phyloP scores from a whole-genome alignment of 345 rosid genomes.

The Pelargonium nanum region DNA sequence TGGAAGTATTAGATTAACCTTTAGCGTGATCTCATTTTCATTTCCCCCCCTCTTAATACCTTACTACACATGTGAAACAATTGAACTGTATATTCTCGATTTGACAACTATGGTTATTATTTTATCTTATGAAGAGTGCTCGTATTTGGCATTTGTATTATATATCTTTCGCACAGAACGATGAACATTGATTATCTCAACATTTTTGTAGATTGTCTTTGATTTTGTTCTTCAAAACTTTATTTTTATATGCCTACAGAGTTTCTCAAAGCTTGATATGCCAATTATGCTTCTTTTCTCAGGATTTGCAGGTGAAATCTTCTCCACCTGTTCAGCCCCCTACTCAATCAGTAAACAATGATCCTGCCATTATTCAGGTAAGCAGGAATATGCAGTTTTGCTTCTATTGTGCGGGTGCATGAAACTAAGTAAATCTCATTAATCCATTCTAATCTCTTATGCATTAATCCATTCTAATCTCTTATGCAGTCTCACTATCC shows the following conservation, averaged over 20 bases:
- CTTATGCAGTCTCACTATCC: slow-evolving; percentile 80
- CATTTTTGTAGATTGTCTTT: background rate
- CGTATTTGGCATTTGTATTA: background rate
- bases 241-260: background rate
- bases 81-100: background rate
- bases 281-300: slow-evolving; percentile 9
- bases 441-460: slow-evolving; percentile 6
- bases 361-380: slow-evolving; percentile 95
- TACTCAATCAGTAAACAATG: slow-evolving; percentile 59
- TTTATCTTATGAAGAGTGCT: background rate
- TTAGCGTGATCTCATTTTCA: too few relatives aligned
- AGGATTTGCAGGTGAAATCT: slow-evolving; percentile 95
- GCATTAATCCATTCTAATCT: background rate
- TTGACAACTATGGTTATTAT: background rate
- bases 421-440: slow-evolving; percentile 7
- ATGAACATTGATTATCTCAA: background rate
- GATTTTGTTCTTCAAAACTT: too few relatives aligned
- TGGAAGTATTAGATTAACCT: too few relatives aligned
- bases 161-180: background rate
- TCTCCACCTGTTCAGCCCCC: slow-evolving; percentile 66
- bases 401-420: slow-evolving; percentile 2
- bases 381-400: background rate
- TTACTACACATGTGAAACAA: too few relatives aligned
- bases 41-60: too few relatives aligned
- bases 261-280: background rate